phyloP scores from a whole-genome alignment of 768 basidiomycete genomes.

The Pisolithus microcarpus region DNA sequence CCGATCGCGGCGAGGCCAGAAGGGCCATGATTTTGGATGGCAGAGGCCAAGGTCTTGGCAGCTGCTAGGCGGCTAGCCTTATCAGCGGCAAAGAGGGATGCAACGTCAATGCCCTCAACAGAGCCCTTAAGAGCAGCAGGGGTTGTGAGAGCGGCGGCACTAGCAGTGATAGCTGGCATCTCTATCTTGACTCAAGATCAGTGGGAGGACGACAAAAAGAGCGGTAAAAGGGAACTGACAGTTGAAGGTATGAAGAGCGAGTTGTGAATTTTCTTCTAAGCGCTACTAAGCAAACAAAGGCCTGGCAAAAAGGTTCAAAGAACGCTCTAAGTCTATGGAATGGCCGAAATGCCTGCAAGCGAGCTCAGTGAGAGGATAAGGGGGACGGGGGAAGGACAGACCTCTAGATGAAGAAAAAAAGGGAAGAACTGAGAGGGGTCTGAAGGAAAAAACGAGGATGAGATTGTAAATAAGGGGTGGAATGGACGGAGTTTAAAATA shows the following conservation, averaged over 20 bases:
- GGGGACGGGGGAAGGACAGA: conserved; percentile 10
- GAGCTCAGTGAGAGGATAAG: conserved; percentile 4
- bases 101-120: conserved; percentile 58
- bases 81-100: conserved; percentile 78
- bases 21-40: conserved; percentile 81
- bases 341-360: conserved; percentile 31
- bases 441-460: conserved; percentile 16
- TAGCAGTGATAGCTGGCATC: conserved; percentile 78
- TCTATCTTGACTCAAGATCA: conserved; percentile 39
- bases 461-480: conserved; percentile 9
- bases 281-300: conserved; percentile 38
- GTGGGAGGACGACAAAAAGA: not conserved
- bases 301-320: conserved; percentile 48
- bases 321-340: conserved; percentile 55
- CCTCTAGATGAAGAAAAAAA: conserved; percentile 30
- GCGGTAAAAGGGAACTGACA: not conserved
- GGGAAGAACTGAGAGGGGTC: conserved; percentile 27
- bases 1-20: conserved; percentile 61
- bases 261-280: conserved; percentile 29
- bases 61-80: conserved; percentile 74
- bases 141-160: conserved; percentile 47
- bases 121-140: conserved; percentile 71
- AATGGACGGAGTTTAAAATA: conserved; percentile 29
- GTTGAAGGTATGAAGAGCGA: conserved; percentile 33
- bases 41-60: conserved; percentile 59